A percentile compares a stretch with the other conserved stretches of the same genome.
Conservation (phyloP, 1,284 basidiomycete genomes). For the Papiliotrema laurentii region DNA sequence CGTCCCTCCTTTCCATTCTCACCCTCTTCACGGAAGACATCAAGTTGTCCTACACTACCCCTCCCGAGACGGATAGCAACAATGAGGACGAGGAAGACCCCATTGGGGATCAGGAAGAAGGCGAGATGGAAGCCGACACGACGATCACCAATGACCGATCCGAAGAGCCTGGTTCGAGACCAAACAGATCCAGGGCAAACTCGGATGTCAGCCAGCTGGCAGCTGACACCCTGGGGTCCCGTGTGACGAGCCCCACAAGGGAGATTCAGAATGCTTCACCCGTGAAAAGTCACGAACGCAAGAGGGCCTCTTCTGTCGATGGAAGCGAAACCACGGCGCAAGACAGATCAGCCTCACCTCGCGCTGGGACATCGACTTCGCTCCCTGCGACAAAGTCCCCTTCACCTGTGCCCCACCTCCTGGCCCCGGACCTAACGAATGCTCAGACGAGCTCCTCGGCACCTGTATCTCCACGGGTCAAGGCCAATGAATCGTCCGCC, state of each 20-base stretch:
- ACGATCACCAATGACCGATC: neutral
- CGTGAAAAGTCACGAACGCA: neutral
- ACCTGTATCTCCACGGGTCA: neutral
- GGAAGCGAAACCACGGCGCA: neutral
- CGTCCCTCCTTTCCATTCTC: constrained; percentile 93
- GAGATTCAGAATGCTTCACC: neutral
- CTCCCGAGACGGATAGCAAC: constrained; percentile 43
- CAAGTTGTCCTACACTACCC: constrained; percentile 70
- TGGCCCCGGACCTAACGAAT: no score
- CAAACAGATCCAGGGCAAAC: constrained; percentile 33
- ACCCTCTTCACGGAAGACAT: constrained; percentile 95
- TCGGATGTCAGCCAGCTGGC: constrained; percentile 47
- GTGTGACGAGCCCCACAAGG: constrained; percentile 5
- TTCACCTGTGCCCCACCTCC: neutral
- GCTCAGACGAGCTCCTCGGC: neutral
- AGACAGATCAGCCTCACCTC: neutral
- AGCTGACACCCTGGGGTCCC: constrained; percentile 15
- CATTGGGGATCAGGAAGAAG: constrained; percentile 16
- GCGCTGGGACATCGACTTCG: neutral
- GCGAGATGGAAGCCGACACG: neutral
- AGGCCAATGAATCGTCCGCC: no score
- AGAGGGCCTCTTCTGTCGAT: constrained; percentile 1
- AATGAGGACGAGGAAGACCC: constrained; percentile 46
- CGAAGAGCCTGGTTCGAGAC: neutral
- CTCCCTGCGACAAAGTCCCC: neutral